These are phyloP conservation scores for Candida taoyuanica DNA, from an alignment of 805 yeast species.

Conservation along the genomic window DNA sequence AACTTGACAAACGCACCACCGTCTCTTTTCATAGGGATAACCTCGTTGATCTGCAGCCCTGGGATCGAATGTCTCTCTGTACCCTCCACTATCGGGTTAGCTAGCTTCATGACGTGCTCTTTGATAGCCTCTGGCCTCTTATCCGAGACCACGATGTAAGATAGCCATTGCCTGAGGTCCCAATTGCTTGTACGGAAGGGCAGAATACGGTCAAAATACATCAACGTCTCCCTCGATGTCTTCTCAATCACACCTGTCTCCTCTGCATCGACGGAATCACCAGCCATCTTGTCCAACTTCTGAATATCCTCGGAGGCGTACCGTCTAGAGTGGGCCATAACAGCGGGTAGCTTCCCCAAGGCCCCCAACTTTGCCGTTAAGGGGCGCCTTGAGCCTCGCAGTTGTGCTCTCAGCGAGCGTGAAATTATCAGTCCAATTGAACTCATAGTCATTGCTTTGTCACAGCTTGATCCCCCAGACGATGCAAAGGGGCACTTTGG, in stretches of 20 bases:
- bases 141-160: constrained; percentile 32
- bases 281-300: constrained; percentile 43
- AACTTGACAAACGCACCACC: constrained; percentile 93
- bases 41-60: constrained; percentile 46
- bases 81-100: constrained; percentile 30
- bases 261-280: constrained; percentile 50
- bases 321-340: constrained; percentile 14
- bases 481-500: too few species aligned
- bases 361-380: too few species aligned
- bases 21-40: constrained; percentile 72
- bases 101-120: constrained; percentile 34
- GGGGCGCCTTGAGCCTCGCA: too few species aligned
- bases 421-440: too few species aligned
- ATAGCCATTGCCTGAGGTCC: constrained; percentile 43
- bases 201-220: constrained; percentile 53
- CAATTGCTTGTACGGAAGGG: constrained; percentile 41
- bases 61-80: constrained; percentile 31
- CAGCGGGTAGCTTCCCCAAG: too few species aligned
- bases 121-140: constrained; percentile 36
- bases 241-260: constrained; percentile 55
- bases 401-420: too few species aligned
- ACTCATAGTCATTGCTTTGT: too few species aligned
- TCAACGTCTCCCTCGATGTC: constrained; percentile 42
- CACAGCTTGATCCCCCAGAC: too few species aligned
- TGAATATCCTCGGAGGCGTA: constrained; percentile 37